Evolutionary conservation across 2,329 filamentous ascomycete species (phyloP), one percentile per base, ranked within the genome.

Genomic region (Verticillium nonalfalfae): DNA sequence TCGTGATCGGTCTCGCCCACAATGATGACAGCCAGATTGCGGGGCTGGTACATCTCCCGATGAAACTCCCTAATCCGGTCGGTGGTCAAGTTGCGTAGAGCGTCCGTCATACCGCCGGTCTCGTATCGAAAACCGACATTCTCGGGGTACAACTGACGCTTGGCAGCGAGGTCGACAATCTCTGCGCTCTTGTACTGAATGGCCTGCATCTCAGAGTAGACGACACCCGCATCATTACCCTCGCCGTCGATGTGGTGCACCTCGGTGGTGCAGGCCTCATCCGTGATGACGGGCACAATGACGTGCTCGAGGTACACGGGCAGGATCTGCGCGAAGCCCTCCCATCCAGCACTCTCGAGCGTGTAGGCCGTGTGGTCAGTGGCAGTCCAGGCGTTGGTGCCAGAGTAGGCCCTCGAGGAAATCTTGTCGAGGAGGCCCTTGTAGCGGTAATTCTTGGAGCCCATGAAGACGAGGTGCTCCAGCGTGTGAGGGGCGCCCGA

Each of bases 161-260:
- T 88, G 59, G 91, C 89, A 66, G 86, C 85, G 61, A 97, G 81
- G 66, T 97, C 91, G 85, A 98, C 97, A 62, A 98, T 85, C 73
- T 97, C 92, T 7, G 83, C 81, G 66, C 90, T 88, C 59, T 86
- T 88, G 71, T 96, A 96, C 72, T 98, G 90, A 2, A 97, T 87
- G 31, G 89, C 95, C 76, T 99, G 95, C 95, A 99, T 99, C 76
- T 99, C 95, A 0, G 94, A 97, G 76, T 99, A 99, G 9, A 99
- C 95, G 1, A 97, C 93, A 65, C 93, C 95, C 52, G 95, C 95
- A 81, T 99, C 95, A 65, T 98, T 90, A 61, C 95, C 95, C 67
- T 91, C 87, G 15, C 92, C 94, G 71, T 99, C 92, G 60, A 99
- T 85, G 73, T 99, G 95, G 78, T 97, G 93, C 1, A 99, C 95